Base-by-base conservation (phyloP, 1,139 yeast species). In the Lodderomyces jiufengensis region DNA sequence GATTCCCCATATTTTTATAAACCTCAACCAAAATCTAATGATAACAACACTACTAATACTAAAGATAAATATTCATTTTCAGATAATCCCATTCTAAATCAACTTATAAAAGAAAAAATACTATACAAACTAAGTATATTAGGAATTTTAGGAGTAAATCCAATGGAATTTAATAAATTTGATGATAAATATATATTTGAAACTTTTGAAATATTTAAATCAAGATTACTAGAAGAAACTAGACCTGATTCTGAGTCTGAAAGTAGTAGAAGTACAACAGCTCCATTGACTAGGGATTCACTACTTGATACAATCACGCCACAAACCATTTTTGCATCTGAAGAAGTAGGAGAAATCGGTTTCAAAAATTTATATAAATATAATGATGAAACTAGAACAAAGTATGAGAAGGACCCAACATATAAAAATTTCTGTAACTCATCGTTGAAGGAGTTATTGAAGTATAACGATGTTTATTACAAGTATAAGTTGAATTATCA, bases 111-210 rank as follows among this genome's bases (percentile, higher is more conserved):
- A 40, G 58, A 57, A 15, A 70, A 69, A 43, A 47, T 69, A 5
- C 34, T 57, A 5, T 63, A 64, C 41, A 69, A 69, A 45, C 49
- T 70, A 33, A 55, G 64, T 1, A 56, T 63, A 9, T 37, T 64
- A 24, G 75, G 75, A 0, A 57, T 63, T 0, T 52, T 69, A 37
- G 75, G 75, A 2, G 47, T 54, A 11, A 49, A 46, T 24, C 73
- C 73, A 10, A 57, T 55, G 51, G 59, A 57, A 27, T 43, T 44
- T 21, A 36, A 28, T n/a, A 16, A 18, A 8, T 44, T 43, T 9
- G 48, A 48, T 31, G 59, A 61, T 30, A 55, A 52, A 2, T 61
- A 66, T 31, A 44, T 66, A 3, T 55, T 48, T 36, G 68, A 64
- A 32, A 46, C 66, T 37, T 67, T 52, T 46, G 53, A 50, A 27